Evolutionary conservation across 176 grass and related monocot genomes (phyloP).

Genomic region (Alopecurus myosuroides): DNA sequence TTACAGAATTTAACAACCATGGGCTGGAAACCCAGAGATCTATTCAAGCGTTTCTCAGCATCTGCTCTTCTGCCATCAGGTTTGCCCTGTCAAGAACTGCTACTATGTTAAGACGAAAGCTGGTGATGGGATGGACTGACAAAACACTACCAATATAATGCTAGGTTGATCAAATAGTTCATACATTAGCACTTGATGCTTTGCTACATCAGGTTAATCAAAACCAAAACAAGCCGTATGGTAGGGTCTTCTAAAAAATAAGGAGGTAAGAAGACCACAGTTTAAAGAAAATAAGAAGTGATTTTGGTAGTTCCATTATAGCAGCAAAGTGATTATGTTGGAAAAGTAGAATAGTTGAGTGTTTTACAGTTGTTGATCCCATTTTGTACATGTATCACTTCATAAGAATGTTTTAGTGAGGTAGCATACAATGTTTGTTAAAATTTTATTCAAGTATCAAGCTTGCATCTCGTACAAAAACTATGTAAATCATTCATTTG

Average conservation of each 20-base stretch:
- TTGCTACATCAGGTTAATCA: background rate
- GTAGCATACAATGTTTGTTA: background rate
- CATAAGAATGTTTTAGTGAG: slow-evolving; percentile 9
- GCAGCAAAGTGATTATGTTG: background rate
- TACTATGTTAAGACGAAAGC: background rate
- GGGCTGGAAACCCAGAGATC: background rate
- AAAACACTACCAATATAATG: slow-evolving; percentile 14
- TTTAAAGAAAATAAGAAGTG: slow-evolving; percentile 10
- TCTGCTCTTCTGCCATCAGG: slow-evolving; percentile 2
- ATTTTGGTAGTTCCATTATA: slow-evolving; percentile 4
- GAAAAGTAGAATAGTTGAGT: background rate
- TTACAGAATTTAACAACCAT: slow-evolving; percentile 22
- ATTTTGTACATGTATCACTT: background rate
- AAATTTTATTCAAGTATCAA: background rate
- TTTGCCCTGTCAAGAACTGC: slow-evolving; percentile 20
- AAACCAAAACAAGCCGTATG: slow-evolving; percentile 8
- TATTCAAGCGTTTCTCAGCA: background rate
- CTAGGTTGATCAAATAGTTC: slow-evolving; percentile 20
- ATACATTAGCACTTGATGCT: background rate
- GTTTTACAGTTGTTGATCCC: background rate
- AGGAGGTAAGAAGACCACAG: background rate
- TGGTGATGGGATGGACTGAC: background rate
- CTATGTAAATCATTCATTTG: background rate
- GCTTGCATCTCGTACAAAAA: background rate
- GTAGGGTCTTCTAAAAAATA: slow-evolving; percentile 3